A percentile compares a stretch with the other conserved stretches of the same genome.
Evolutionary conservation across 352 stramenopile species (phyloP).

Genomic region (Elongisporangium undulatum): DNA sequence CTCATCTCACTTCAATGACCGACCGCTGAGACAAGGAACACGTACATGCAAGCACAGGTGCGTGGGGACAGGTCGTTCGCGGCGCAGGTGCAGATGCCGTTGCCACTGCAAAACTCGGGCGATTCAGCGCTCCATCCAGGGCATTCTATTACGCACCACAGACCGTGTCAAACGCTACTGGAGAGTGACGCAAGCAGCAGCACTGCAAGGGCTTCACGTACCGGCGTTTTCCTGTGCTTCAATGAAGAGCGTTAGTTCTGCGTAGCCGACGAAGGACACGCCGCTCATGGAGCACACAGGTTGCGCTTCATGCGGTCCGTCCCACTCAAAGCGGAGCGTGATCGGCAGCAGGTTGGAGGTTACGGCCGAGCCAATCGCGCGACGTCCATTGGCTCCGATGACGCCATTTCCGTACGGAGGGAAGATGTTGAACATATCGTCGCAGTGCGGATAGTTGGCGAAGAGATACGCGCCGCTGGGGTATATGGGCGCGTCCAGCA

Average conservation of each 20-base stretch:
- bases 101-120: slow-evolving; percentile 42
- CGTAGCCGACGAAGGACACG: slow-evolving; percentile 67
- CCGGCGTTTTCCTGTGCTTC: slow-evolving; percentile 76
- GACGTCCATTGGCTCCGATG: slow-evolving; percentile 46
- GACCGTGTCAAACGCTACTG: slow-evolving; percentile 2
- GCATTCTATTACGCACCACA: slow-evolving; percentile 35
- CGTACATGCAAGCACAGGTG: slow-evolving; percentile 67
- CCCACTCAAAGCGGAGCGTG: slow-evolving; percentile 57
- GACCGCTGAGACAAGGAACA: slow-evolving; percentile 9
- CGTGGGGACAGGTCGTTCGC: slow-evolving; percentile 54
- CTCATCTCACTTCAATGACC: neutral
- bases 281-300: slow-evolving; percentile 79
- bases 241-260: slow-evolving; percentile 77
- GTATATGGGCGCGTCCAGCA: slow-evolving; percentile 46
- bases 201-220: slow-evolving; percentile 12
- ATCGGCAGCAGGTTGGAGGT: slow-evolving; percentile 32
- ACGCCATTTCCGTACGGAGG: slow-evolving; percentile 74
- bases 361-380: slow-evolving; percentile 62
- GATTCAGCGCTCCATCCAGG: slow-evolving; percentile 66
- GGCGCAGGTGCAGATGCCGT: slow-evolving; percentile 70
- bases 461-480: slow-evolving; percentile 60
- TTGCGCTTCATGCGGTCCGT: slow-evolving; percentile 35
- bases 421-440: slow-evolving; percentile 84
- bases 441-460: slow-evolving; percentile 78
- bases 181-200: neutral